These are phyloP conservation scores for Achlya hypogyna DNA, from an alignment of 352 stramenopile genomes.

Conservation along the genomic window DNA sequence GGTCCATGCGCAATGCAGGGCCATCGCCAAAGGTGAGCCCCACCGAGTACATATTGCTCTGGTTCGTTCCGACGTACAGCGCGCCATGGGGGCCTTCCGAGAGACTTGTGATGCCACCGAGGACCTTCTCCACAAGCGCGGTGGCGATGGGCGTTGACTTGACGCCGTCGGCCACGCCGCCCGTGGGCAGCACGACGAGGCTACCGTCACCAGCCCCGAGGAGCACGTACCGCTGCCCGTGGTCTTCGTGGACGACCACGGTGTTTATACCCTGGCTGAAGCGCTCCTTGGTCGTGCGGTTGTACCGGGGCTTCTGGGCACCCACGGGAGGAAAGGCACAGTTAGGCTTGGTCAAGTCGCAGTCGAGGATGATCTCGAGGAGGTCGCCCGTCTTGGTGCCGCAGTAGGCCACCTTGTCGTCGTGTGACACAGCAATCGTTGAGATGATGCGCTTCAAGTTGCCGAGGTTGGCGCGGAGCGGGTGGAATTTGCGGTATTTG, in stretches of 20 bases:
- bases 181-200: slow-evolving; percentile 79
- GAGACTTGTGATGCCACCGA: slow-evolving; percentile 89
- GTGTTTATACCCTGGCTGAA: slow-evolving; percentile 89
- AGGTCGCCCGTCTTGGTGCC: slow-evolving; percentile 95
- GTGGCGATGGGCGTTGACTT: slow-evolving; percentile 66
- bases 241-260: slow-evolving; percentile 83
- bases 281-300: slow-evolving; percentile 84
- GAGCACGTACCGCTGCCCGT: slow-evolving; percentile 84
- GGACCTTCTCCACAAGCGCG: slow-evolving; percentile 63
- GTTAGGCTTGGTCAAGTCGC: slow-evolving; percentile 88
- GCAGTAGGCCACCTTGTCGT: slow-evolving; percentile 90
- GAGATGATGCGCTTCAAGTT: slow-evolving; percentile 90
- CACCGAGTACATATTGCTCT: slow-evolving; percentile 90
- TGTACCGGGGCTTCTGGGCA: slow-evolving; percentile 81
- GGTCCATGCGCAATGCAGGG: slow-evolving; percentile 35
- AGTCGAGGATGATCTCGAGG: slow-evolving; percentile 91
- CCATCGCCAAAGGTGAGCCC: slow-evolving; percentile 49
- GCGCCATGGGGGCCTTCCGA: slow-evolving; percentile 65
- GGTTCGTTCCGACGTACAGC: slow-evolving; percentile 90
- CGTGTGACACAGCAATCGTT: slow-evolving; percentile 86
- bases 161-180: slow-evolving; percentile 40
- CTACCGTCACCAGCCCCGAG: slow-evolving; percentile 88
- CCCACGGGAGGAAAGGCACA: slow-evolving; percentile 67
- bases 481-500: slow-evolving; percentile 89
- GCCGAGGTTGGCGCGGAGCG: slow-evolving; percentile 90